Conservation (phyloP, 2,329 filamentous ascomycete species). For the Dothideomycetidae sp. region DNA sequence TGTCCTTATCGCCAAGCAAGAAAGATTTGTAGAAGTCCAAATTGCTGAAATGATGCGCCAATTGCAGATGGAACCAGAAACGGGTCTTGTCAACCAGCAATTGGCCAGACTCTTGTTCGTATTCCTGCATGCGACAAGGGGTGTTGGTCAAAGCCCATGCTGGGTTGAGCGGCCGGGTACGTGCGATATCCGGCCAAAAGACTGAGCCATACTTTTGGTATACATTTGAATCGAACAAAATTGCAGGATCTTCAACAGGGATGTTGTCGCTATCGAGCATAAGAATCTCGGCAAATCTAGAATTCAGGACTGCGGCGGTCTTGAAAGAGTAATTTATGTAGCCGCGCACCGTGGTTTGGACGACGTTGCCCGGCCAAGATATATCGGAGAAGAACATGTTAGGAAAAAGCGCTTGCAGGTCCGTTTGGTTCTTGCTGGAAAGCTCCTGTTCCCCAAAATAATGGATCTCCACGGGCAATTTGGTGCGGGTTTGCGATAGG, state of each 20-base stretch:
- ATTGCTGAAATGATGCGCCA: conserved; percentile 22
- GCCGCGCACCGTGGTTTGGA: conserved; percentile 13
- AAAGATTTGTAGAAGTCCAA: conserved; percentile 14
- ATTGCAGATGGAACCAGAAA: conserved; percentile 27
- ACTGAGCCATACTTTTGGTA: conserved; percentile 21
- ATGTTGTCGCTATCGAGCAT: conserved; percentile 26
- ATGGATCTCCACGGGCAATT: conserved; percentile 20
- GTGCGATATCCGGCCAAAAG: conserved; percentile 27
- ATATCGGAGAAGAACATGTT: conserved; percentile 21
- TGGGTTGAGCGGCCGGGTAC: conserved; percentile 19
- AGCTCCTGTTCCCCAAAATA: conserved; percentile 20
- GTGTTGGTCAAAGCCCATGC: conserved; percentile 26
- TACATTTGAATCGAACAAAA: conserved; percentile 18
- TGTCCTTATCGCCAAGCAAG: conserved; percentile 24
- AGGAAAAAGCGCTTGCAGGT: conserved; percentile 13
- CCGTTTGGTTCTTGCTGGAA: conserved; percentile 11
- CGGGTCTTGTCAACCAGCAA: conserved; percentile 24
- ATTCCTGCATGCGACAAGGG: conserved; percentile 23
- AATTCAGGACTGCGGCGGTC: conserved; percentile 24
- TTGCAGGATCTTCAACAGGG: conserved; percentile 20
- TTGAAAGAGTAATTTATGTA: conserved; percentile 23
- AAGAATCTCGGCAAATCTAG: conserved; percentile 23
- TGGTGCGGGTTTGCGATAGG: not conserved
- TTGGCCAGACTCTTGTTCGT: conserved; percentile 25
- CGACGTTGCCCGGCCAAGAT: conserved; percentile 13